phyloP scores from a whole-genome alignment of 2,329 filamentous ascomycete species.

The Fusarium graminum region DNA sequence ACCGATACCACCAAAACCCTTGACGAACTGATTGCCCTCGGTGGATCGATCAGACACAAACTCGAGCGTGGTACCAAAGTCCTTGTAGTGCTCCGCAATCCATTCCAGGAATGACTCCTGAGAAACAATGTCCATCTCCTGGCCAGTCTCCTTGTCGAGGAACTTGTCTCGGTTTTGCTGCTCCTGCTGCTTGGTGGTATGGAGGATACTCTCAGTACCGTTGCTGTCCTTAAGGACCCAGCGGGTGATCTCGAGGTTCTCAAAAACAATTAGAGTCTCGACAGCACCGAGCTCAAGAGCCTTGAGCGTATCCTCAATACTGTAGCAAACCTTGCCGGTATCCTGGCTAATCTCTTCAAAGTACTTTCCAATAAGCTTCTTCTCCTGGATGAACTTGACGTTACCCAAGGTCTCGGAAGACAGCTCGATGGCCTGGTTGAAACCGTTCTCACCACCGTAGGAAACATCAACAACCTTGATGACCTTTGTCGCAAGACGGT shows the following conservation, averaged over 20 bases:
- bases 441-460: constrained; percentile 98
- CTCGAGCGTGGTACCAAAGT: constrained; percentile 94
- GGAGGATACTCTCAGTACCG: constrained; percentile 79
- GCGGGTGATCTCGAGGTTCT: constrained; percentile 95
- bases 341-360: constrained; percentile 99
- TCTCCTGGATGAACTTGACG: constrained; percentile 99
- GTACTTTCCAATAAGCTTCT: constrained; percentile 99
- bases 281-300: constrained; percentile 95
- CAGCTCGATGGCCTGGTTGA: constrained; percentile 99
- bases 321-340: constrained; percentile 96
- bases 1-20: constrained; percentile 98
- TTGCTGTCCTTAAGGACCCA: constrained; percentile 87
- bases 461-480: constrained; percentile 99
- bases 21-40: constrained; percentile 99
- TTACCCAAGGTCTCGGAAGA: constrained; percentile 96
- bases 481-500: constrained; percentile 90
- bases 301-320: constrained; percentile 97
- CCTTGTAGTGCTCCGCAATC: constrained; percentile 98
- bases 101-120: constrained; percentile 98
- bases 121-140: constrained; percentile 95
- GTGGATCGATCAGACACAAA: constrained; percentile 98
- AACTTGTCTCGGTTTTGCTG: constrained; percentile 81
- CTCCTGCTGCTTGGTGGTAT: constrained; percentile 87
- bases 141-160: constrained; percentile 93
- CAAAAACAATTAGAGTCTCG: constrained; percentile 94